phyloP scores from a whole-genome alignment of 1,284 basidiomycete species.

The Irpex sp. region DNA sequence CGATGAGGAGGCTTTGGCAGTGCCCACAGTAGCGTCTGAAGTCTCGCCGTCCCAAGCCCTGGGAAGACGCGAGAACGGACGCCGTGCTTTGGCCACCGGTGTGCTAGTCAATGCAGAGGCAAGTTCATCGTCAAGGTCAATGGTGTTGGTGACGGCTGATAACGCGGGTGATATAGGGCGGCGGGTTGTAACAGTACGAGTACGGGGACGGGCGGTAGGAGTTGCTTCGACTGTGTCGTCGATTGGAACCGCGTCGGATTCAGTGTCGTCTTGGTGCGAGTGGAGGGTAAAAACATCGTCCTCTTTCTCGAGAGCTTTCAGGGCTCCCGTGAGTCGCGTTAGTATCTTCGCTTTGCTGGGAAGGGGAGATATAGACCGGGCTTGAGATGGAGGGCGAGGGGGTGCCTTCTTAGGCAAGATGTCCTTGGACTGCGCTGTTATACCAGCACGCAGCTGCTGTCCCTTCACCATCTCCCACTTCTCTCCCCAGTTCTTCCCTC shows the following conservation, averaged over 20 bases:
- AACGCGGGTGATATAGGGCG: conserved; percentile 20
- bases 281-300: conserved; percentile 43
- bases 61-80: conserved; percentile 21
- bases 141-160: conserved; percentile 25
- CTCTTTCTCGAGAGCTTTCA: conserved; percentile 21
- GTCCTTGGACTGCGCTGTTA: neutral
- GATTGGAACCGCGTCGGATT: conserved; percentile 20
- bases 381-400: conserved; percentile 1
- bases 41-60: conserved; percentile 33
- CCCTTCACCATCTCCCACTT: conserved; percentile 72
- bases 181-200: conserved; percentile 21
- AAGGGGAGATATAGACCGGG: conserved; percentile 12
- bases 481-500: conserved; percentile 70
- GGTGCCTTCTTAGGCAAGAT: neutral
- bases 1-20: conserved; percentile 34
- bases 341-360: conserved; percentile 17
- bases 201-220: conserved; percentile 14
- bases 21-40: conserved; percentile 34
- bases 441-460: conserved; percentile 34
- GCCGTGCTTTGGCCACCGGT: conserved; percentile 9
- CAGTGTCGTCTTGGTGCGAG: conserved; percentile 38
- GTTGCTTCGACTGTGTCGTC: conserved; percentile 16
- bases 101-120: conserved; percentile 9
- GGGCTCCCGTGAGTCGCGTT: conserved; percentile 18
- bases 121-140: conserved; percentile 27